A percentile compares a stretch with the other conserved stretches of the same genome.
Conservation (phyloP, 768 basidiomycete species). For the Boletus bicolor region DNA sequence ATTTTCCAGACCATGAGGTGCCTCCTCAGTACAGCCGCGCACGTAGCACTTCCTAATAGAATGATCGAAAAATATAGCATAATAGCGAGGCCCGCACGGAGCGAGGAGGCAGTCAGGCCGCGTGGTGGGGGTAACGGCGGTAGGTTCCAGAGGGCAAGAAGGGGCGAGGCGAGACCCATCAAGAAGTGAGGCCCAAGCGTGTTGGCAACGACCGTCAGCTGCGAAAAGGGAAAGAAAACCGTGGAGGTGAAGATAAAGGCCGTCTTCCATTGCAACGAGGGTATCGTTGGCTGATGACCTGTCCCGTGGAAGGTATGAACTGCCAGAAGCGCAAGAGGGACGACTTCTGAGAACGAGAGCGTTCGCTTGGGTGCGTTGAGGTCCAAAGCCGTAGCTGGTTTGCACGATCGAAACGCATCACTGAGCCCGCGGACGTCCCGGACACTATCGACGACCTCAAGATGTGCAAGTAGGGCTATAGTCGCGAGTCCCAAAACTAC, state of each 20-base stretch:
- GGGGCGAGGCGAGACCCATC: constrained; percentile 60
- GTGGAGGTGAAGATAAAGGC: constrained; percentile 79
- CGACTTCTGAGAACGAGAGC: constrained; percentile 62
- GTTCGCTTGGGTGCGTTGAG: constrained; percentile 31
- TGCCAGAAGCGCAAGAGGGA: constrained; percentile 73
- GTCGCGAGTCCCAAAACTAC: constrained; percentile 63
- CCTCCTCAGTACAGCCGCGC: constrained; percentile 71
- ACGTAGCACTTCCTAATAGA: constrained; percentile 65
- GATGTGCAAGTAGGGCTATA: constrained; percentile 65
- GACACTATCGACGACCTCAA: constrained; percentile 80
- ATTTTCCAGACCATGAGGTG: constrained; percentile 99
- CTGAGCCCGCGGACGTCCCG: constrained; percentile 64
- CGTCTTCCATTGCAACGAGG: constrained; percentile 93
- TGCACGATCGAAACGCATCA: constrained; percentile 46
- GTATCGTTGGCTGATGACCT: constrained; percentile 87
- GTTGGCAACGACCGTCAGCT: constrained; percentile 72
- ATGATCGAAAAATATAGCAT: constrained; percentile 66
- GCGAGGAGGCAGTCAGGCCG: constrained; percentile 35
- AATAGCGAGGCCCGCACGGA: constrained; percentile 59
- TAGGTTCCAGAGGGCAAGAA: constrained; percentile 82
- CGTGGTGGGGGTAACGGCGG: constrained; percentile 47
- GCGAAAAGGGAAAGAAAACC: constrained; percentile 70
- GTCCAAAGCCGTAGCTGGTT: constrained; percentile 43
- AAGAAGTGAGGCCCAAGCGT: constrained; percentile 72
- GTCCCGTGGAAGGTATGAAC: constrained; percentile 80